phyloP scores from a whole-genome alignment of 2,329 filamentous ascomycete species.

The Mycosphaerella sp. region DNA sequence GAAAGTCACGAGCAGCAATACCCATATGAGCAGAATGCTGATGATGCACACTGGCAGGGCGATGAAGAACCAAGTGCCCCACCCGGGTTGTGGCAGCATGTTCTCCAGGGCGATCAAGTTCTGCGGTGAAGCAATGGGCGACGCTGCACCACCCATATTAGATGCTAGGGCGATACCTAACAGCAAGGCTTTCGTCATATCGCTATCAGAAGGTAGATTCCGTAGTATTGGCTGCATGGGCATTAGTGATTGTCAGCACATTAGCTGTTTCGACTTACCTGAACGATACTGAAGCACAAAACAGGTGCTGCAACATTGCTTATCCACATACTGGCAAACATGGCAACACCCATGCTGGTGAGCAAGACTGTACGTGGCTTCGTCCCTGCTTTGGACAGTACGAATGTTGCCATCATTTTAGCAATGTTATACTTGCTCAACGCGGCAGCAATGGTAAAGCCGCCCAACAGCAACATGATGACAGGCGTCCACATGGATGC shows the following conservation, averaged over 20 bases:
- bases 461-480: slow-evolving; percentile 94
- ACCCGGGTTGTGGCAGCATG: slow-evolving; percentile 86
- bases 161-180: slow-evolving; percentile 91
- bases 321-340: slow-evolving; percentile 98
- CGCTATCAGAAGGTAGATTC: slow-evolving; percentile 80
- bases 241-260: neutral
- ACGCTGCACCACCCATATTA: slow-evolving; percentile 94
- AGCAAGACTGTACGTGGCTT: slow-evolving; percentile 80
- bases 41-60: slow-evolving; percentile 87
- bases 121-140: slow-evolving; percentile 93
- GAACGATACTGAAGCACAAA: slow-evolving; percentile 91
- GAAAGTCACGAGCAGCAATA: slow-evolving; percentile 78
- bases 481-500: slow-evolving; percentile 98
- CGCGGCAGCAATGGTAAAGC: slow-evolving; percentile 91
- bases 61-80: slow-evolving; percentile 97
- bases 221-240: slow-evolving; percentile 77
- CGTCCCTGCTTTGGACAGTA: slow-evolving; percentile 92
- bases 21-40: slow-evolving; percentile 82
- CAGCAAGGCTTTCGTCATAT: slow-evolving; percentile 92
- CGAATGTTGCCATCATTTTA: slow-evolving; percentile 92
- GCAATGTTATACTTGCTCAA: slow-evolving; percentile 97
- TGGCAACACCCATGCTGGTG: slow-evolving; percentile 98
- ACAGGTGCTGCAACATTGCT: slow-evolving; percentile 97
- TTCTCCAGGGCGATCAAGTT: slow-evolving; percentile 96
- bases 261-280: neutral